Evolutionary conservation across 2,329 filamentous ascomycete species (phyloP).

Genomic region (Kalaharituber pfeilii): DNA sequence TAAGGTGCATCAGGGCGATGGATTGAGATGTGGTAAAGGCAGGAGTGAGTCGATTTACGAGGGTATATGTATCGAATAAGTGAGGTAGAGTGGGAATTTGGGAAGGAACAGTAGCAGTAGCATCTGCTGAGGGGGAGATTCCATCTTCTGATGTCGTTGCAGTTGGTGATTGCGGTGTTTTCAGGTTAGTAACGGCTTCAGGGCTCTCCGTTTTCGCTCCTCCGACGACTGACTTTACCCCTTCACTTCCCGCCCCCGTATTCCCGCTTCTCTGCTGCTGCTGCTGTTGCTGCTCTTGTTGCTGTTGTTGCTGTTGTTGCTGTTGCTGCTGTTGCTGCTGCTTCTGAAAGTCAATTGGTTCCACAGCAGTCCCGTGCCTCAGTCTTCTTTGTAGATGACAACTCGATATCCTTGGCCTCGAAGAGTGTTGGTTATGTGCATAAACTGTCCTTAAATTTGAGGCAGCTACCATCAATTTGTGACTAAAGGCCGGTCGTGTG

Average conservation of each 20-base stretch:
- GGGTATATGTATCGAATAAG: constrained; percentile 86
- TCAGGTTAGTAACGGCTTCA: constrained; percentile 24
- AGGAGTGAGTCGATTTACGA: constrained; percentile 64
- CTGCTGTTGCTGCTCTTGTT: constrained; percentile 1
- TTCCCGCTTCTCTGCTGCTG: constrained; percentile 15
- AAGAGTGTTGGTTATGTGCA: background rate
- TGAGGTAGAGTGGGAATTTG: constrained; percentile 33
- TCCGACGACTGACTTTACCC: constrained; percentile 26
- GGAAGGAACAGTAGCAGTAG: constrained; percentile 19
- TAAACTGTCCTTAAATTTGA: constrained; percentile 19
- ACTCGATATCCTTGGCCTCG: constrained; percentile 21
- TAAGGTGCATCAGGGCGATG: constrained; percentile 79
- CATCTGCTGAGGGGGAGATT: constrained; percentile 28
- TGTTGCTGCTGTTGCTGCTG: constrained; percentile 5
- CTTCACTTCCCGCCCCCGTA: constrained; percentile 28
- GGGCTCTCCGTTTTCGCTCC: constrained; percentile 37
- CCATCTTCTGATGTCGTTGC: constrained; percentile 27
- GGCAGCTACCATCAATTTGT: constrained; percentile 30
- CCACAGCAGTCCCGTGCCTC: constrained; percentile 44
- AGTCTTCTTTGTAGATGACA: constrained; percentile 29
- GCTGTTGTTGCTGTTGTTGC: constrained; percentile 11
- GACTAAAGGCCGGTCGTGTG: constrained; percentile 31
- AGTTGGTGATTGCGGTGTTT: background rate
- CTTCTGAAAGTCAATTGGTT: constrained; percentile 28
- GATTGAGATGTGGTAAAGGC: constrained; percentile 61